Evolutionary conservation across 805 yeast species (phyloP), one percentile per base, ranked within the genome.

Genomic region (Cephaloascus albidus): DNA sequence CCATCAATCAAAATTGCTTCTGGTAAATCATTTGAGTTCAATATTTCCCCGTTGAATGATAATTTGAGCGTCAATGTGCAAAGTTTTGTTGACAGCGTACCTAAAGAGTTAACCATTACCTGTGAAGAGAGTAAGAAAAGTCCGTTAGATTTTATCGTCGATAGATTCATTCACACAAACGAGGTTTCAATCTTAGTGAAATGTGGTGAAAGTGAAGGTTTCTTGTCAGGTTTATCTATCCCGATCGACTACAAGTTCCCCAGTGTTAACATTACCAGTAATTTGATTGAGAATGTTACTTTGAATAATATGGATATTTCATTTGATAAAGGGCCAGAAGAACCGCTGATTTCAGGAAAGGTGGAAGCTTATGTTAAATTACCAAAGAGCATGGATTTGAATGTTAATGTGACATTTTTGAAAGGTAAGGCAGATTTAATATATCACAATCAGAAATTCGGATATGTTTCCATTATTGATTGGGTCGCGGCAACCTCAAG

Each of bases 401-500:
- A 8, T 6, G 10, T 31, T 6, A n/a, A 31, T n/a, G 68, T 72
- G 2, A 45, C 54, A 3, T 50, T 57, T 14, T 55, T 73, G 1
- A 61, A 62, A 40, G 80, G 80, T 4, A 38, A 49, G 3, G 61
- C 72, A 10, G 55, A 57, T 33, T 50, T 76, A 30, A 60, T 48
- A 37, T 69, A 70, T 43, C 47, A 63, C 4, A 63, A 51, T 3
- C 44, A 41, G 14, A 60, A 59, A 40, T 75, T 76, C 51, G 69
- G 72, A 4, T 57, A 63, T n/a, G 50, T 75, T 12, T 60, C 62
- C 3, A 48, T 72, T 47, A 50, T 51, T 8, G 63, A 63, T 4
- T 76, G 81, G 81, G 59, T 60, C 18, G 44, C 47, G n/a, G 61
- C 74, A 4, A 53, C 55, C 1, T 70, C 76, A 3, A 53, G 49